A percentile compares a stretch with the other conserved stretches of the same genome.
Evolutionary conservation across 164 flowering plant species (phyloP).

Genomic region (Tetracentron sinense): DNA sequence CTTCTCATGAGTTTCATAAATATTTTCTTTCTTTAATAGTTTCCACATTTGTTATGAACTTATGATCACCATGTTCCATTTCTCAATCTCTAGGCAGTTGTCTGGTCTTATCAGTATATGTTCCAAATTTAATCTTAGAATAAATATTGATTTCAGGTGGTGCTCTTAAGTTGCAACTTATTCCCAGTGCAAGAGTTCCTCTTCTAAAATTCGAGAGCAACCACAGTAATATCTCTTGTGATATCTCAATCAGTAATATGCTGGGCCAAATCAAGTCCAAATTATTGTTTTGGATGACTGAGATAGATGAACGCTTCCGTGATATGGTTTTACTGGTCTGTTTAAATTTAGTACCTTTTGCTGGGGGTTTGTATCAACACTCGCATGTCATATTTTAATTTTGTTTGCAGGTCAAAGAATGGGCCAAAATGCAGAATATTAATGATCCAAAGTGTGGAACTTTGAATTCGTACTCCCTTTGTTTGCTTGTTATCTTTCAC

Average conservation of each 20-base stretch:
- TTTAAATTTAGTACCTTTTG: slow-evolving; percentile 1
- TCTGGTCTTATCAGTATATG: no score
- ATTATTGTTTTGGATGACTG: slow-evolving; percentile 63
- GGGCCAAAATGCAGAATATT: slow-evolving; percentile 84
- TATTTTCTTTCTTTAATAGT: no score
- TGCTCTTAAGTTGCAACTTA: slow-evolving; percentile 33
- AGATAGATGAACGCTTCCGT: slow-evolving; percentile 80
- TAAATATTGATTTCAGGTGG: slow-evolving; percentile 48
- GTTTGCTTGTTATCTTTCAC: slow-evolving; percentile 82
- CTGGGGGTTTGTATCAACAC: not conserved
- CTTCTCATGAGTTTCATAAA: no score
- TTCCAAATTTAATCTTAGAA: no score
- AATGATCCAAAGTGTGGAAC: slow-evolving; percentile 74
- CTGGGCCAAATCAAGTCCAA: slow-evolving; percentile 77
- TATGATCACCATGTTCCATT: no score
- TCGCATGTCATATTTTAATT: slow-evolving; percentile 13
- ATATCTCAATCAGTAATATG: slow-evolving; percentile 74
- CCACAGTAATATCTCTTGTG: slow-evolving; percentile 60
- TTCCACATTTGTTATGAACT: no score
- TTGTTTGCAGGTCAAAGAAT: slow-evolving; percentile 78
- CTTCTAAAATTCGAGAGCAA: slow-evolving; percentile 58
- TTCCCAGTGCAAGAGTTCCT: slow-evolving; percentile 79
- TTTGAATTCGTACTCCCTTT: slow-evolving; percentile 76
- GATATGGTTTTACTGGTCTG: slow-evolving; percentile 82
- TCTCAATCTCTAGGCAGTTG: no score